A percentile compares a stretch with the other conserved stretches of the same genome.
Evolutionary conservation across 495 filamentous ascomycete species (phyloP).

Genomic region (Cercophora scortea): DNA sequence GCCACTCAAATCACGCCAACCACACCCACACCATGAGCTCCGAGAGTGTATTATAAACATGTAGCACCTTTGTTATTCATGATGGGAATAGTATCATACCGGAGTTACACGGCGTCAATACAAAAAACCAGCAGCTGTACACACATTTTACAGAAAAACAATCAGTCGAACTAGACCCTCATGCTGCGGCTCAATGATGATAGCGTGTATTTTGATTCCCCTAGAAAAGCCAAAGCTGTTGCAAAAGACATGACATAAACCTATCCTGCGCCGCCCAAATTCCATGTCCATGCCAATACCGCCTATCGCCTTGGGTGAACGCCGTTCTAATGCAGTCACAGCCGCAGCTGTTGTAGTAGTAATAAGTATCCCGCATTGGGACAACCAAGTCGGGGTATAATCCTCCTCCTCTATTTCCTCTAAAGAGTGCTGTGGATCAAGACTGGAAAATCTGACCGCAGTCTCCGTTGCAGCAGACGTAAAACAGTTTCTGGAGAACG

Average conservation of each 20-base stretch:
- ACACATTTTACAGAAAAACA: no score
- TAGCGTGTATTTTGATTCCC: no score
- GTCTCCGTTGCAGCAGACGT: slow-evolving; percentile 67
- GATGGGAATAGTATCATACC: neutral
- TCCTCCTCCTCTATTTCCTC: no score
- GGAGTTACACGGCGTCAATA: neutral
- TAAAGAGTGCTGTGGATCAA: neutral
- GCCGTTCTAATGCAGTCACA: neutral
- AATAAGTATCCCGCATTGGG: neutral
- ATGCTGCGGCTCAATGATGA: no score
- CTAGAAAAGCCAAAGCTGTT: no score
- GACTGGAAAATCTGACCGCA: slow-evolving; percentile 80
- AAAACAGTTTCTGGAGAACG: slow-evolving; percentile 80
- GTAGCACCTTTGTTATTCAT: neutral
- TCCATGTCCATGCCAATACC: neutral
- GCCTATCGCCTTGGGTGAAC: neutral
- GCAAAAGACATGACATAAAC: neutral
- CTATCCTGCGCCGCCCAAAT: neutral
- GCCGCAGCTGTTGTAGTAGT: no score
- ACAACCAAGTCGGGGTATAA: slow-evolving; percentile 7
- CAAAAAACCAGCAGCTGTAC: neutral
- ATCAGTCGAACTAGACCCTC: no score
- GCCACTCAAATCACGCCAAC: no score
- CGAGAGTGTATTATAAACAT: no score
- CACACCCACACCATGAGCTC: no score